A percentile compares a stretch with the other conserved stretches of the same genome.
Evolutionary conservation across 768 basidiomycete species (phyloP).

Genomic region (Wakefieldia striispora): DNA sequence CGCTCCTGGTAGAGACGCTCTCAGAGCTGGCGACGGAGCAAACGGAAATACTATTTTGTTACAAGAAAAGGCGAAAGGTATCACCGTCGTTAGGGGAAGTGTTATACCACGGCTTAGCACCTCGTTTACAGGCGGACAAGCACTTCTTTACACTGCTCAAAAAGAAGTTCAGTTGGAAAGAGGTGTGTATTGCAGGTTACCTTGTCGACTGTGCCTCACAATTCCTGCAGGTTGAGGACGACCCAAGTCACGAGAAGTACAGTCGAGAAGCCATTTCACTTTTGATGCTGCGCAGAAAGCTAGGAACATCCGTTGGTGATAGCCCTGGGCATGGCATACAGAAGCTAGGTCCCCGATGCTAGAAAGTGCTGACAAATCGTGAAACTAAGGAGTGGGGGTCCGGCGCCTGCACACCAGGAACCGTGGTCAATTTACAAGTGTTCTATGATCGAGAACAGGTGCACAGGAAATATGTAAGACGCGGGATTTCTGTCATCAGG

Average conservation of each 20-base stretch:
- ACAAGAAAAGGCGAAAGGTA: constrained; percentile 91
- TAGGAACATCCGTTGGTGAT: background rate
- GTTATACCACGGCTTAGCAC: background rate
- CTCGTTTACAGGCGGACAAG: constrained; percentile 68
- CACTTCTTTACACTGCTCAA: constrained; percentile 80
- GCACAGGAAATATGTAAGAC: background rate
- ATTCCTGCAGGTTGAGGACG: constrained; percentile 52
- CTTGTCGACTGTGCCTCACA: background rate
- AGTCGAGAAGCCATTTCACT: constrained; percentile 66
- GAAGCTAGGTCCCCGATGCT: no score
- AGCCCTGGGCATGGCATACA: background rate
- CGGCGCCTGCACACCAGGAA: background rate
- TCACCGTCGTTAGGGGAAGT: background rate
- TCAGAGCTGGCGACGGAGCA: constrained; percentile 52
- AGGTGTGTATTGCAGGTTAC: constrained; percentile 39
- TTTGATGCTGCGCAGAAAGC: constrained; percentile 36
- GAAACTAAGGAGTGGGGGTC: background rate
- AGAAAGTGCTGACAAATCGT: no score
- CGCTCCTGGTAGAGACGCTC: constrained; percentile 80
- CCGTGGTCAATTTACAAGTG: background rate
- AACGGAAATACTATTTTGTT: constrained; percentile 84
- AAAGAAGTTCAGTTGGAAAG: constrained; percentile 72
- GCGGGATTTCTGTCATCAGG: background rate
- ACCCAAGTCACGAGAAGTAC: constrained; percentile 58
- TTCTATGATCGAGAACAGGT: constrained; percentile 10